phyloP scores from a whole-genome alignment of 1,139 yeast species.

The Lodderomyces elongisporus region DNA sequence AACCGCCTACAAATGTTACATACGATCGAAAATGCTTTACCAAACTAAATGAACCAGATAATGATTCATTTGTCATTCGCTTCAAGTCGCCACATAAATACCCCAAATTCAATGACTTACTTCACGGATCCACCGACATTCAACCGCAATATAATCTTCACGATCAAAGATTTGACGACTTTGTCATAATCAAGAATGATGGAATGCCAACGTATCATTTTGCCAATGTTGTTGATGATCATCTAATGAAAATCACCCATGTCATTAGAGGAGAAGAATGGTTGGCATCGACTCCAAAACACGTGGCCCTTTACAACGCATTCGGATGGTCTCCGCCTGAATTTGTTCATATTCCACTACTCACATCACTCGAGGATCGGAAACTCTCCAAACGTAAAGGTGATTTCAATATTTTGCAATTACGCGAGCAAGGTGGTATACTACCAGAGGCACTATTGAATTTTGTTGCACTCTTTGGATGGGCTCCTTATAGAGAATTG shows the following conservation, averaged over 20 bases:
- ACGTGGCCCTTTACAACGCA: conserved; percentile 77
- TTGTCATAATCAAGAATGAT: conserved; percentile 82
- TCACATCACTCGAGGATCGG: conserved; percentile 71
- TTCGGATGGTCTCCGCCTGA: conserved; percentile 83
- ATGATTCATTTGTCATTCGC: conserved; percentile 46
- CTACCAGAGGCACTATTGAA: conserved; percentile 84
- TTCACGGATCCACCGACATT: conserved; percentile 70
- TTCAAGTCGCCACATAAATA: conserved; percentile 68
- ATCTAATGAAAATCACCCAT: conserved; percentile 85
- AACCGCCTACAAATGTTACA: conserved; percentile 89
- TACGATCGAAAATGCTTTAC: conserved; percentile 77
- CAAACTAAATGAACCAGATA: conserved; percentile 10
- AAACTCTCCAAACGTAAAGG: conserved; percentile 85
- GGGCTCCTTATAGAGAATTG: conserved; percentile 73
- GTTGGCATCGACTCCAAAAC: conserved; percentile 95
- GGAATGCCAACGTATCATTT: conserved; percentile 94
- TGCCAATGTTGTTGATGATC: conserved; percentile 94
- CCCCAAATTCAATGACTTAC: conserved; percentile 61
- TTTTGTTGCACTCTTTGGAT: conserved; percentile 87
- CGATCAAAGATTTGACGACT: conserved; percentile 84
- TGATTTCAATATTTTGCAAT: conserved; percentile 62
- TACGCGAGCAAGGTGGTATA: conserved; percentile 65
- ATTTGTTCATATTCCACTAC: conserved; percentile 83
- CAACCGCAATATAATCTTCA: conserved; percentile 72
- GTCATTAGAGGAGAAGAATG: conserved; percentile 97